Base-by-base conservation (phyloP, 495 filamentous ascomycete species). In the Paragyromitra xinjiangensis region DNA sequence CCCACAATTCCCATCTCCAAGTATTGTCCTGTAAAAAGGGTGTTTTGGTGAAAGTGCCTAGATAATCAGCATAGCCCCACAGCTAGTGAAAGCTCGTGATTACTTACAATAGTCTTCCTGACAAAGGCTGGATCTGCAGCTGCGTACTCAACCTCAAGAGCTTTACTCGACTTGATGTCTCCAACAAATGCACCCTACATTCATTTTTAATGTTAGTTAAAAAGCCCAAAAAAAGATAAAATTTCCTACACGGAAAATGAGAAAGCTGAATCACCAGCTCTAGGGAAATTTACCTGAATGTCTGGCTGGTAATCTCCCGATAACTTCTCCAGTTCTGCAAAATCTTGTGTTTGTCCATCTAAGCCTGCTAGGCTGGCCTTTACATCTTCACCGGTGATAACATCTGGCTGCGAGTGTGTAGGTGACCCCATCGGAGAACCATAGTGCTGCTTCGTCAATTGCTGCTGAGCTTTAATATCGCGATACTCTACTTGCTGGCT, bases 1-100 rank as follows among this genome's bases (percentile, higher is more conserved):
- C 78, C 95, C 95, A 85, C 95, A 99, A 82, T 96, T 94, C 48
- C 95, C 95, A 85, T 99, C 95, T 24, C 95, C 94, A 83, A 90
- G 91, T 84, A 97, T 90, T 3, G 91, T 91, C 53, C 95, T 92
- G 80, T 93, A 95, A 80, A 94, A 90, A 16, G 93, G 92, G 82
- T 96, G 97, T 75, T 92, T 94, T 69, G 91, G 86, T 0, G 92
- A 91, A 62, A 99, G 87, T 39, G 90, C 88, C 94, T 98, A 80
- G 55, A 56, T 42, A 29, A 51, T 77, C 19, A 80, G 73, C 55
- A 69, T 58, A 42, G 29, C 34, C 9, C 44, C 34, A 34, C 44
- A 69, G 58, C 19, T 19, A 40, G 62, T 65, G 26, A 45, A 53
- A 62, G 29, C 40, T 53, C 40, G 85, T 50, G 40, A 29, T 37